A percentile compares a stretch with the other conserved stretches of the same genome.
phyloP scores from a whole-genome alignment of 768 basidiomycete species.

The Asterophora lycoperdoides region DNA sequence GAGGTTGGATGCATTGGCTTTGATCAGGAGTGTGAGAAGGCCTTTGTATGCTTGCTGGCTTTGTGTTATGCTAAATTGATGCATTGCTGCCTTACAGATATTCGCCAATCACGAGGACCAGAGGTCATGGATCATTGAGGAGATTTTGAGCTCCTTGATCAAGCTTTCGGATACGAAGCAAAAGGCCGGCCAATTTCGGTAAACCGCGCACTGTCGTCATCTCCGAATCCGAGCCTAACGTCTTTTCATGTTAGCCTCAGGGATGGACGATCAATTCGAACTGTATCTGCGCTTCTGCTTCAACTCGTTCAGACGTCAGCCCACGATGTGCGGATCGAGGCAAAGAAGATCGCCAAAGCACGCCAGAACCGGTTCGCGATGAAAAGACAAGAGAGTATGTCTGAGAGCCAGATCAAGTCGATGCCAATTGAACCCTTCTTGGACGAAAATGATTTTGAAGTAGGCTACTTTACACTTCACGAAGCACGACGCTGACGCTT shows the following conservation, averaged over 20 bases:
- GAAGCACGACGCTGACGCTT: neutral
- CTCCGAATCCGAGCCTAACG: neutral
- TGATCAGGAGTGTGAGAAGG: conserved; percentile 76
- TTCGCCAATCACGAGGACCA: conserved; percentile 91
- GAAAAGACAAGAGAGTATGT: conserved; percentile 58
- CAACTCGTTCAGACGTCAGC: conserved; percentile 97
- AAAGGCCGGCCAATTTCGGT: conserved; percentile 88
- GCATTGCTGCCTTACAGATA: conserved; percentile 47
- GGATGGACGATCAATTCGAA: conserved; percentile 88
- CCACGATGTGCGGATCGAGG: conserved; percentile 76
- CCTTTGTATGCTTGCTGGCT: neutral
- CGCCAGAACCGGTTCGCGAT: conserved; percentile 60
- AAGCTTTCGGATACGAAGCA: conserved; percentile 89
- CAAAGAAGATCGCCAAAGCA: conserved; percentile 54
- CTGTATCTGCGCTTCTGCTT: conserved; percentile 86
- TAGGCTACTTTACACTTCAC: conserved; percentile 20
- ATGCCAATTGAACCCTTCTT: conserved; percentile 44
- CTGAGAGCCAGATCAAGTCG: conserved; percentile 36
- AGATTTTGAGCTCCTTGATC: conserved; percentile 85
- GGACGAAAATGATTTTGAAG: conserved; percentile 67
- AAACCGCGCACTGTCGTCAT: conserved; percentile 2
- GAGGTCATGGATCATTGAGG: conserved; percentile 96
- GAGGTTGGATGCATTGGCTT: conserved; percentile 73
- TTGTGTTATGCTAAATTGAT: neutral
- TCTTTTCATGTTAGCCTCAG: conserved; percentile 52